Conservation (phyloP, 2,329 filamentous ascomycete species). For the Lachnellula cervina region DNA sequence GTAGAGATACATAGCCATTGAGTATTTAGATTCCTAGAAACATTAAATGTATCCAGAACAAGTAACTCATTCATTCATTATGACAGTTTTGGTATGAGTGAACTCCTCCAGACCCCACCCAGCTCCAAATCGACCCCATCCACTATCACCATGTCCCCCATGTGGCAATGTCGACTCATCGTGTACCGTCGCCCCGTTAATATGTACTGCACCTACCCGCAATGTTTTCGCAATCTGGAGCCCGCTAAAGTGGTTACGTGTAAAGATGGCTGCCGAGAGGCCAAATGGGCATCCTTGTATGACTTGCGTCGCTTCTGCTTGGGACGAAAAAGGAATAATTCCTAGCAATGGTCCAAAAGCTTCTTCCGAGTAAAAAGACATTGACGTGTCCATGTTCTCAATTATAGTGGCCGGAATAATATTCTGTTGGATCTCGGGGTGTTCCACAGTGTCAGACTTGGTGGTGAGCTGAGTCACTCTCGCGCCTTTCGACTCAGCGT, state of each 20-base stretch:
- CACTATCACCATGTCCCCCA: conserved; percentile 22
- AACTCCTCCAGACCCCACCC: conserved; percentile 50
- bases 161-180: conserved; percentile 22
- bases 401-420: conserved; percentile 12
- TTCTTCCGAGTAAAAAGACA: conserved; percentile 17
- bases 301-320: conserved; percentile 16
- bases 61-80: not conserved
- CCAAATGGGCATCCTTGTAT: conserved; percentile 18
- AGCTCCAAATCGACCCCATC: conserved; percentile 23
- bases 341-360: conserved; percentile 20
- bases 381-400: conserved; percentile 12
- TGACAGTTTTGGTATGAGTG: conserved; percentile 49
- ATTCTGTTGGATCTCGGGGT: not conserved
- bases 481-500: too few relatives aligned
- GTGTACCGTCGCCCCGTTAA: conserved; percentile 22
- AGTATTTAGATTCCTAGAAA: too few relatives aligned
- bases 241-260: conserved; percentile 4
- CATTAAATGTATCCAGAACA: too few relatives aligned
- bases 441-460: too few relatives aligned
- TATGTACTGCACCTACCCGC: conserved; percentile 19
- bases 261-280: conserved; percentile 18
- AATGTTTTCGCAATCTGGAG: conserved; percentile 10
- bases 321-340: conserved; percentile 6
- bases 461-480: too few relatives aligned
- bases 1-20: too few relatives aligned